These are phyloP conservation scores for Xerocomus nothofagi DNA, from an alignment of 1,284 basidiomycete species.

Conservation along the genomic window DNA sequence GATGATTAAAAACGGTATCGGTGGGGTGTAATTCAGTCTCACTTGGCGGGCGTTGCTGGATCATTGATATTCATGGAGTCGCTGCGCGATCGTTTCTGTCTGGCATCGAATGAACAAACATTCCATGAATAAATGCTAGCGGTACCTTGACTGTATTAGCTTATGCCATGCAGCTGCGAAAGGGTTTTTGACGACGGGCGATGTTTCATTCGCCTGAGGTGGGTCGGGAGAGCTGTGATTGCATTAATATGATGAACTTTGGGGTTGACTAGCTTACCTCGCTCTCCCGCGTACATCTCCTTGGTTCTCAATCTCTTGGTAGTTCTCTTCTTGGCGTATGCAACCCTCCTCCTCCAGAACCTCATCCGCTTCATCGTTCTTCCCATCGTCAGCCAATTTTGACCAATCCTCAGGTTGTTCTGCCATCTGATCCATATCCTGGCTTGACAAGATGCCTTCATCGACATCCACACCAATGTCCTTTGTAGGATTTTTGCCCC, in stretches of 20 bases:
- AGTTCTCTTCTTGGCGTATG: slow-evolving; percentile 29
- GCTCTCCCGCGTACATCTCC: background rate
- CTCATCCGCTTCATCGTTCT: slow-evolving; percentile 28
- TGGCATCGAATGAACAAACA: slow-evolving; percentile 9
- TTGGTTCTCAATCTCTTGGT: background rate
- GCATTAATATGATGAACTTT: background rate
- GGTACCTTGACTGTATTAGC: slow-evolving; percentile 22
- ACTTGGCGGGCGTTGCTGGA: slow-evolving; percentile 21
- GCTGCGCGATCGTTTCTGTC: slow-evolving; percentile 25
- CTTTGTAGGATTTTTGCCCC: slow-evolving; percentile 10
- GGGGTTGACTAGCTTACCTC: slow-evolving; percentile 3
- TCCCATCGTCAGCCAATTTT: slow-evolving; percentile 29
- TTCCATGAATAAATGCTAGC: background rate
- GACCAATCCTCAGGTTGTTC: slow-evolving; percentile 42
- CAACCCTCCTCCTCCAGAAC: slow-evolving; percentile 34
- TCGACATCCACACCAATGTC: slow-evolving; percentile 51
- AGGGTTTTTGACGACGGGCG: slow-evolving; percentile 18
- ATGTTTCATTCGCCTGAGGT: background rate
- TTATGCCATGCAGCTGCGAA: slow-evolving; percentile 28
- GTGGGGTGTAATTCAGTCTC: background rate
- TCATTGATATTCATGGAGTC: slow-evolving; percentile 12
- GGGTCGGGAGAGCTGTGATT: slow-evolving; percentile 5
- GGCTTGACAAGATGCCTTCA: slow-evolving; percentile 50
- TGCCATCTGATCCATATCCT: slow-evolving; percentile 46
- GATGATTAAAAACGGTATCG: background rate